Evolutionary conservation across 257 asterid species (phyloP).

Genomic region (Petrea volubilis): DNA sequence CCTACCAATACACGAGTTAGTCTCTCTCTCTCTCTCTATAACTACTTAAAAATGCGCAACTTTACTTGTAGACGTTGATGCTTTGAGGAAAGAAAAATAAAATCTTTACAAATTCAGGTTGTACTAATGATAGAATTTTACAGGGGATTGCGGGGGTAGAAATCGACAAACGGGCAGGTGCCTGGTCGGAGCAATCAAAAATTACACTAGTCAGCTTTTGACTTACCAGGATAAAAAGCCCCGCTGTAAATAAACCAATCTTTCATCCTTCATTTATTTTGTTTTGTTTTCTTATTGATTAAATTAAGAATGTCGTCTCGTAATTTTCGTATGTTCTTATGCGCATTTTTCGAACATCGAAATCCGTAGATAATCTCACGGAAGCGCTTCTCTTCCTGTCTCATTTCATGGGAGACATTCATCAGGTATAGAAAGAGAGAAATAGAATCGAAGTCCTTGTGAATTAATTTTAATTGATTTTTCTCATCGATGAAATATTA

Average conservation of each 20-base stretch:
- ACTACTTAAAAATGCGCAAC: not conserved
- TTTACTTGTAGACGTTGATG: no score
- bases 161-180: constrained; percentile 15
- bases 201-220: constrained; percentile 25
- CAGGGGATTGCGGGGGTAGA: constrained; percentile 34
- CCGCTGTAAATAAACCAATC: constrained; percentile 1
- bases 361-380: constrained; percentile 33
- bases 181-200: constrained; percentile 36
- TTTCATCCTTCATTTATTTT: not conserved
- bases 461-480: no score
- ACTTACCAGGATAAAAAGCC: not conserved
- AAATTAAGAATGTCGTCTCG: no score
- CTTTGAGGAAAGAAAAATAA: not conserved
- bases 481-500: no score
- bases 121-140: not conserved
- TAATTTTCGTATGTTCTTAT: not conserved
- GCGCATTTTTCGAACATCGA: not conserved
- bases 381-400: constrained; percentile 36
- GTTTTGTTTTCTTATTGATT: not conserved
- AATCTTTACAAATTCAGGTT: not conserved
- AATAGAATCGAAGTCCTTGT: no score
- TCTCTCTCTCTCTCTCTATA: not conserved
- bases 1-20: constrained; percentile 20
- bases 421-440: constrained; percentile 36
- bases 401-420: constrained; percentile 39